Evolutionary conservation across 768 basidiomycete species (phyloP).

Genomic region (Termitomyces sp.): DNA sequence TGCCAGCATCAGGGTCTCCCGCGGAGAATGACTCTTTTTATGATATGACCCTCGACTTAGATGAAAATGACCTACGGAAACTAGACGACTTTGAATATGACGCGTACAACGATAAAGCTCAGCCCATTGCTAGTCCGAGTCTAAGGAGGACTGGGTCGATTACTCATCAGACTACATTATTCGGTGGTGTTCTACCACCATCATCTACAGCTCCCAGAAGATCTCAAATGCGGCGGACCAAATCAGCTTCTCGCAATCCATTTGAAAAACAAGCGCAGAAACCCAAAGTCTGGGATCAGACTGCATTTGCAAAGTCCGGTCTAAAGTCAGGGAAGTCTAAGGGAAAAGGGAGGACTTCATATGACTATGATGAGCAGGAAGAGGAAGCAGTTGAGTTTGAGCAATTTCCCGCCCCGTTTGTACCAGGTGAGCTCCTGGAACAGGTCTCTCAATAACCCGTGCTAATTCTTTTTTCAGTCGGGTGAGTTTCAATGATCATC

Average conservation of each 20-base stretch:
- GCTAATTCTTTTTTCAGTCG: conserved; percentile 29
- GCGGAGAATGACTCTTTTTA: conserved; percentile 38
- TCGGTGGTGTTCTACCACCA: conserved; percentile 48
- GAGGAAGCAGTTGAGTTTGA: conserved; percentile 67
- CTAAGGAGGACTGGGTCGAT: conserved; percentile 31
- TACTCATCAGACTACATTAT: conserved; percentile 60
- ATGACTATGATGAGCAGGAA: conserved; percentile 48
- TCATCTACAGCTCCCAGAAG: conserved; percentile 26
- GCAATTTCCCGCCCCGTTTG: conserved; percentile 79
- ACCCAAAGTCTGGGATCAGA: conserved; percentile 89
- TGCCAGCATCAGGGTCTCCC: conserved; percentile 12
- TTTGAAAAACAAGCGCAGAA: conserved; percentile 57
- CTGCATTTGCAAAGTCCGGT: conserved; percentile 80
- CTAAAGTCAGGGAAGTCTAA: conserved; percentile 49
- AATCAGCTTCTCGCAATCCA: conserved; percentile 33
- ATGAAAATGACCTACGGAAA: conserved; percentile 46
- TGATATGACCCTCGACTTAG: conserved; percentile 52
- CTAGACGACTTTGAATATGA: conserved; percentile 50
- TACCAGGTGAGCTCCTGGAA: conserved; percentile 44
- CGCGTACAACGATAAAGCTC: conserved; percentile 33
- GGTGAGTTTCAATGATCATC: conserved; percentile 34
- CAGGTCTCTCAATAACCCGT: background rate
- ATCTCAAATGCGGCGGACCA: conserved; percentile 33
- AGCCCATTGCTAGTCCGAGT: conserved; percentile 38
- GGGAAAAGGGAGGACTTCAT: conserved; percentile 39